A percentile compares a stretch with the other conserved stretches of the same genome.
Evolutionary conservation across 306 rosid species (phyloP).

Genomic region (Vicia sativa): DNA sequence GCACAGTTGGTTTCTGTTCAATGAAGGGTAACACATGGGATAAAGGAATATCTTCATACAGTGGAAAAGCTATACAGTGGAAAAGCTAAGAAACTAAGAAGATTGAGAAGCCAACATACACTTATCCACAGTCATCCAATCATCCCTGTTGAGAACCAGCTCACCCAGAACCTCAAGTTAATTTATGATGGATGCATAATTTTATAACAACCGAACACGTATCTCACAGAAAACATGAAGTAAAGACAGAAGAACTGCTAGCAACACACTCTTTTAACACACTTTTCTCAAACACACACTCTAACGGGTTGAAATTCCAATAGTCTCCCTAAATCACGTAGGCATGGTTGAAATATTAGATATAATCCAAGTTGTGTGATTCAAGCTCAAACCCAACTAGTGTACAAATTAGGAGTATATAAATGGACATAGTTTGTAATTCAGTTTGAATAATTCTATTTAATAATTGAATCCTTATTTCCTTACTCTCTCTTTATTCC

Average conservation of each 20-base stretch:
- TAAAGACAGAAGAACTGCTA: not conserved
- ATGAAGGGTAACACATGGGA: not conserved
- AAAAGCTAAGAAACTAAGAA: conserved; percentile 23
- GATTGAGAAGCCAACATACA: not conserved
- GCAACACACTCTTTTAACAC: too few relatives aligned
- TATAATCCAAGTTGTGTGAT: too few relatives aligned
- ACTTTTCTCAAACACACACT: too few relatives aligned
- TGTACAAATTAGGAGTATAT: too few relatives aligned
- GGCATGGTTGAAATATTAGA: too few relatives aligned
- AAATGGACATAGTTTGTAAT: too few relatives aligned
- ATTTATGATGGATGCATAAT: conserved; percentile 1
- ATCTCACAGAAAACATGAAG: conserved; percentile 2
- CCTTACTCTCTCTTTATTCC: too few relatives aligned
- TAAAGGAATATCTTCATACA: conserved; percentile 6
- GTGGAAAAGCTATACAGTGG: not conserved
- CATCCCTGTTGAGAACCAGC: not conserved
- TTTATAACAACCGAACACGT: not conserved
- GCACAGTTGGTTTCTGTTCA: conserved; percentile 6
- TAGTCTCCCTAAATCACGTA: too few relatives aligned
- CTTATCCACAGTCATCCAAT: not conserved
- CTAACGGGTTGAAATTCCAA: too few relatives aligned
- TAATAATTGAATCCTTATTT: too few relatives aligned
- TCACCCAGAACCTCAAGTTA: conserved; percentile 4
- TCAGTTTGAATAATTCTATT: too few relatives aligned
- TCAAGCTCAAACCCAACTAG: too few relatives aligned